phyloP scores from a whole-genome alignment of 192 early-diverging fungal species.

The Coemansia sp. region DNA sequence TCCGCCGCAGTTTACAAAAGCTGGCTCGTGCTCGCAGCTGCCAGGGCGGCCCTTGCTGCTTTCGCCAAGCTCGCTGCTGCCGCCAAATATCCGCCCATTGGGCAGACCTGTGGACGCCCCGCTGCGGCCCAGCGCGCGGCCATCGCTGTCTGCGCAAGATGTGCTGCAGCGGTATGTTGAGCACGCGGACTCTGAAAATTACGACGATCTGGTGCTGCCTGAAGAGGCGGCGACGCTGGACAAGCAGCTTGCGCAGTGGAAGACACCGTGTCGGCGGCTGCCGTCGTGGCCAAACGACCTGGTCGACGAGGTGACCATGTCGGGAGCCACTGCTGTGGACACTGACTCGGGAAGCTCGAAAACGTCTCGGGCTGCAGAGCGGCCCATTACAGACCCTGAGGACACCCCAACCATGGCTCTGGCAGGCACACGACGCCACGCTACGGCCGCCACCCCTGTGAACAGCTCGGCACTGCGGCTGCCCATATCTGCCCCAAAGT shows the following conservation, averaged over 20 bases:
- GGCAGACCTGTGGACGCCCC: not conserved
- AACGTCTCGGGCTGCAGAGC: not conserved
- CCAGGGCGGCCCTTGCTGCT: constrained; percentile 18
- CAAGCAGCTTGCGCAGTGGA: constrained; percentile 34
- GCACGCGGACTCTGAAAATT: constrained; percentile 34
- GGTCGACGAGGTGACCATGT: constrained; percentile 33
- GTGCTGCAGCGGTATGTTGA: constrained; percentile 37
- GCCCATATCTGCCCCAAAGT: not conserved
- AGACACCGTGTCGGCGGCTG: constrained; percentile 34
- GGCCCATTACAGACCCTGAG: constrained; percentile 1
- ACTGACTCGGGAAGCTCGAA: constrained; percentile 1
- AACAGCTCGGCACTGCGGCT: not conserved
- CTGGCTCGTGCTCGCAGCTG: constrained; percentile 41
- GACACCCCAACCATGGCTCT: constrained; percentile 14
- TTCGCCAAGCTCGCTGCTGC: constrained; percentile 31
- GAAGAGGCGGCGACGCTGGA: constrained; percentile 44
- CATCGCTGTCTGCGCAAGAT: constrained; percentile 17
- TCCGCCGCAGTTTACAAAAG: constrained; percentile 38
- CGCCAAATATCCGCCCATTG: constrained; percentile 29
- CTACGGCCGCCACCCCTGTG: constrained; percentile 1
- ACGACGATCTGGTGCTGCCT: constrained; percentile 49
- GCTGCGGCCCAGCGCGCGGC: constrained; percentile 11
- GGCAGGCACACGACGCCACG: constrained; percentile 11
- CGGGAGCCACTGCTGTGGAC: constrained; percentile 46
- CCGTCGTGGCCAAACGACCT: constrained; percentile 28